These are phyloP conservation scores for Clarireedia homoeocarpa DNA, from an alignment of 2,329 filamentous ascomycete species.

Conservation along the genomic window DNA sequence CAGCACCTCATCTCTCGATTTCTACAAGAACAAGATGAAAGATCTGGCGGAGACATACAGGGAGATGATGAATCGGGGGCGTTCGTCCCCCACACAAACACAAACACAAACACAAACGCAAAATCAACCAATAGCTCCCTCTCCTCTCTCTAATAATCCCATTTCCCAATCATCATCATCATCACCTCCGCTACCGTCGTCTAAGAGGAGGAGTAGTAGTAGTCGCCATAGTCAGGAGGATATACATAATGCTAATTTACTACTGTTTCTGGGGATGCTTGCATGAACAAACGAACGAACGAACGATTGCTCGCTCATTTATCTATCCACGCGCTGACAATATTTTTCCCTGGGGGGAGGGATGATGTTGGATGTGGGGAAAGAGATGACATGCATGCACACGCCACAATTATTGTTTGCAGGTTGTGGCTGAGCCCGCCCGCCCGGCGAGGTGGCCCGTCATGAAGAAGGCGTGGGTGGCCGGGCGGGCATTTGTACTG, in stretches of 20 bases:
- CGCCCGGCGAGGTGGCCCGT: too few species aligned
- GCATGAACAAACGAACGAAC: constrained; percentile 1
- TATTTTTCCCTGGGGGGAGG: neutral
- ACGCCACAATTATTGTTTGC: too few species aligned
- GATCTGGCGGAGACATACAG: neutral
- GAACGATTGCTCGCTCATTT: too few species aligned
- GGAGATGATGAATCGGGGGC: neutral
- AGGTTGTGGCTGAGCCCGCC: too few species aligned
- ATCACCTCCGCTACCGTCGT: neutral
- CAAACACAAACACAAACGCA: neutral
- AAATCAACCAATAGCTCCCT: too few species aligned
- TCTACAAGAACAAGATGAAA: neutral
- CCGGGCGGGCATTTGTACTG: too few species aligned
- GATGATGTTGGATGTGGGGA: neutral
- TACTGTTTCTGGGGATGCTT: neutral
- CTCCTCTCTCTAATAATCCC: too few species aligned
- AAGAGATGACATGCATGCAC: too few species aligned
- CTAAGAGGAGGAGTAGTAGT: neutral
- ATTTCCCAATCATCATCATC: neutral
- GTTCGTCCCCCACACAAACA: neutral
- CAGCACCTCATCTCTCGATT: neutral
- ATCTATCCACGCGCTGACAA: neutral
- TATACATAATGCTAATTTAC: neutral
- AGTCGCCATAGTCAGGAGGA: neutral
- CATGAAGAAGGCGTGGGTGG: too few species aligned